Evolutionary conservation across 1,139 yeast species (phyloP), one percentile per base, ranked within the genome.

Genomic region (Magnusiomyces ingens): DNA sequence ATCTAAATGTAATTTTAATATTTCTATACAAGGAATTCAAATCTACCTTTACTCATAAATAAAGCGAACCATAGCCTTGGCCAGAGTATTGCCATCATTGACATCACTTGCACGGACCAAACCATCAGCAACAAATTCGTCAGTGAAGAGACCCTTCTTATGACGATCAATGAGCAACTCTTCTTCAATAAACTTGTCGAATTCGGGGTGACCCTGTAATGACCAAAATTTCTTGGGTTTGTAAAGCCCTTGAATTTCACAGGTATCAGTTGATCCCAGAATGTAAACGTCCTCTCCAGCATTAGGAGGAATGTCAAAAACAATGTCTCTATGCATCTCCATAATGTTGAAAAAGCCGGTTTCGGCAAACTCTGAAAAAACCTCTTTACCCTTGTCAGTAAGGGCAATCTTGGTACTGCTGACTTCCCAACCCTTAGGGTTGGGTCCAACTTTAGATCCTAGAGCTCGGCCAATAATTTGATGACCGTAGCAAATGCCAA

Each of bases 141-240:
- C 60, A 2, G 54, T 26, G 46, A 65, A 52, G 8, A 55, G 45
- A 2, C 68, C 66, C 10, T 48, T 40, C 18, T 55, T 55, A 6
- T 53, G 56, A 12, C 67, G 56, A 1, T 45, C 42, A 2, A 59
- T 55, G 5, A 63, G 60, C 35, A 67, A 51, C 2, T 52, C 57
- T 59, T 63, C 56, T 64, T 71, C 66, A 64, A 71, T 57, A 51
- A 69, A 75, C 1, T 74, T 69, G 29, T 73, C 65, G 62, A 86
- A 89, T 65, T 90, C 97, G 0, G 97, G 96, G 64, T 90, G 97
- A 0, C 96, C 96, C 66, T 90, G 97, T 61, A 88, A 80, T 0
- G 94, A 80, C 46, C 88, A 70, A 2, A 84, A 55, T 51, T 74
- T 73, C 19, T 72, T 57, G 6, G 72, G 70, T 55, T 71, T 74